Evolutionary conservation across 2,329 filamentous ascomycete genomes (phyloP).

Genomic region (Aspergillus spinulosporus): DNA sequence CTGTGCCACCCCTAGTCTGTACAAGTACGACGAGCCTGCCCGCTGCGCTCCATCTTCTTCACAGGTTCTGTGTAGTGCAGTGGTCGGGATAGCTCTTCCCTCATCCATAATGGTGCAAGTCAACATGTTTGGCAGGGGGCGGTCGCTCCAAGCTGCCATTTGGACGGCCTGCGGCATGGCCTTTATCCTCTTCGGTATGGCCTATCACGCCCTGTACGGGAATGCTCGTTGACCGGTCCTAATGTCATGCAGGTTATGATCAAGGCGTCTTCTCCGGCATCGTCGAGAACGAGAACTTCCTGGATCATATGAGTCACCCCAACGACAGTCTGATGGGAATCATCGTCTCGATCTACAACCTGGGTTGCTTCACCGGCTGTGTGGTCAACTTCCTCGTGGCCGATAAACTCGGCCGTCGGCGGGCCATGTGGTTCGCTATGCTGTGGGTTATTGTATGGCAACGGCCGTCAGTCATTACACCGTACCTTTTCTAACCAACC

Average conservation of each 20-base stretch:
- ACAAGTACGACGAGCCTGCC: neutral
- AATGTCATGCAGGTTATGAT: constrained; percentile 43
- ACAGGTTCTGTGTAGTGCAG: neutral
- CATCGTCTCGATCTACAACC: constrained; percentile 47
- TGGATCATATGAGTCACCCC: constrained; percentile 42
- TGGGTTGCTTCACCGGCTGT: constrained; percentile 44
- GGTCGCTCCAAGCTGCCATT: constrained; percentile 25
- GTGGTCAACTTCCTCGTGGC: constrained; percentile 36
- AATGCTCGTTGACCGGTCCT: neutral
- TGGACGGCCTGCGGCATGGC: constrained; percentile 26
- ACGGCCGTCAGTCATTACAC: neutral
- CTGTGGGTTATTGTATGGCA: constrained; percentile 31
- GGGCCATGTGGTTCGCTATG: constrained; percentile 39
- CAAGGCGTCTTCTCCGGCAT: constrained; percentile 54
- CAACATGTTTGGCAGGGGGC: constrained; percentile 28
- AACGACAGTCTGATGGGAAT: constrained; percentile 42
- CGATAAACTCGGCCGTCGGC: constrained; percentile 32
- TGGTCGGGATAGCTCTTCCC: too few species aligned
- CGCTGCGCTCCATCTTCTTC: neutral
- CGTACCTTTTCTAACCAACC: neutral
- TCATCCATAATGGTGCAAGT: constrained; percentile 23
- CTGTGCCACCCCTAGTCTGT: neutral
- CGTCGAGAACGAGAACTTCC: constrained; percentile 48
- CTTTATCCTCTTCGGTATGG: constrained; percentile 30
- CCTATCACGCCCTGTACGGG: too few species aligned